These are phyloP conservation scores for Brachypodium distachyon DNA, from an alignment of 202 grass and related monocot genomes.

Conservation along the genomic window DNA sequence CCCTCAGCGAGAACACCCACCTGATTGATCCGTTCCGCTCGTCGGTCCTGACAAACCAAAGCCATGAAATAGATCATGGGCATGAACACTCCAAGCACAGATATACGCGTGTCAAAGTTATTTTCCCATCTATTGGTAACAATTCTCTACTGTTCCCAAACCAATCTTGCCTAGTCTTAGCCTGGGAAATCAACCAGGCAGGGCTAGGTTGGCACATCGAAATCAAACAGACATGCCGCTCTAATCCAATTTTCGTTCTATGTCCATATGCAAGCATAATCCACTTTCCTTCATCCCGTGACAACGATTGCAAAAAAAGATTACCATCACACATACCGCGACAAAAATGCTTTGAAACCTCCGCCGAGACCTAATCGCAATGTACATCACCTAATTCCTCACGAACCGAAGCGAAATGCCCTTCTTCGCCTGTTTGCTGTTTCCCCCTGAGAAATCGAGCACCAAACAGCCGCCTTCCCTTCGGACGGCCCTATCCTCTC, in stretches of 20 bases:
- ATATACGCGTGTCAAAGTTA: neutral
- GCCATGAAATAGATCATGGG: neutral
- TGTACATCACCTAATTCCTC: no score
- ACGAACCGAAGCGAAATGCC: neutral
- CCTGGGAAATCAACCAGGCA: neutral
- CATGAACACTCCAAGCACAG: neutral
- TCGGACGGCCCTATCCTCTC: no score
- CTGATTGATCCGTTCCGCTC: slow-evolving; percentile 32
- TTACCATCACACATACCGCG: neutral
- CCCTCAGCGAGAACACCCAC: slow-evolving; percentile 68
- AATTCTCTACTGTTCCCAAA: neutral
- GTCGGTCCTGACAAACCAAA: slow-evolving; percentile 29
- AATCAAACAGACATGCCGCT: neutral
- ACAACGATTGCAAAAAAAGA: neutral
- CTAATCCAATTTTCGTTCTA: neutral
- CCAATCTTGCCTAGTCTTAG: neutral
- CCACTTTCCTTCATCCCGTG: neutral
- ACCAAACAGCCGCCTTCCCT: neutral
- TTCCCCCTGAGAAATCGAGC: neutral
- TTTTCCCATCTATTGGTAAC: neutral
- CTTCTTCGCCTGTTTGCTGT: no score
- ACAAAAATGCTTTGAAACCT: neutral
- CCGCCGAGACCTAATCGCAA: no score
- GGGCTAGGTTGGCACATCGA: neutral
- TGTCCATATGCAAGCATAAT: neutral